Percentiles rank a stretch among this genome's conserved stretches.
Conservation (phyloP, 805 yeast genomes). For the Sugiyamaella americana region DNA sequence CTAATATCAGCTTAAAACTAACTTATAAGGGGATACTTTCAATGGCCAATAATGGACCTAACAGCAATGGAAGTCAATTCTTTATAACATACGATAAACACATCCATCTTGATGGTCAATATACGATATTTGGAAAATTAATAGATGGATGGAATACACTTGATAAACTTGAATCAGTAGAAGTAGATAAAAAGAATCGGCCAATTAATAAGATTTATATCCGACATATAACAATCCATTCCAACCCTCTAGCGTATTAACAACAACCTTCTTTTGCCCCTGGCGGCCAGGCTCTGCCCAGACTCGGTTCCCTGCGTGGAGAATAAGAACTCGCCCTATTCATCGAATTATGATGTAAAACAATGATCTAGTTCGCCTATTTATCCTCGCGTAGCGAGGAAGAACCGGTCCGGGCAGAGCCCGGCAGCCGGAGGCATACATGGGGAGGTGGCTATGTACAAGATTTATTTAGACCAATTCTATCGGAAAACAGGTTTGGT, state of each 20-base stretch:
- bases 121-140: constrained; percentile 72
- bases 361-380: too few species aligned
- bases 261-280: too few species aligned
- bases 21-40: constrained; percentile 58
- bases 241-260: constrained; percentile 39
- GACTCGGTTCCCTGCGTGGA: too few species aligned
- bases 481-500: constrained; percentile 25
- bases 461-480: constrained; percentile 11
- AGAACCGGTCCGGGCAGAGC: too few species aligned
- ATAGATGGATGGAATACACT: constrained; percentile 39
- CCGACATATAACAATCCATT: constrained; percentile 35
- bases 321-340: too few species aligned
- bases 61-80: constrained; percentile 88
- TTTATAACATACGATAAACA: constrained; percentile 72
- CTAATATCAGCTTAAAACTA: neutral
- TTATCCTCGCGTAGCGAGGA: too few species aligned
- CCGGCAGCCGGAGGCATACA: too few species aligned
- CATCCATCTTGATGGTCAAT: constrained; percentile 69
- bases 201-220: constrained; percentile 32
- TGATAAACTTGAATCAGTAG: constrained; percentile 51
- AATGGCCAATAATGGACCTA: constrained; percentile 91
- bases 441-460: constrained; percentile 8
- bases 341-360: too few species aligned
- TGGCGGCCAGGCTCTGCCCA: too few species aligned
- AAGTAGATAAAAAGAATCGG: constrained; percentile 41